Evolutionary conservation across 495 filamentous ascomycete species (phyloP), one percentile per base, ranked within the genome.

Genomic region (Parathielavia hyrcaniae): DNA sequence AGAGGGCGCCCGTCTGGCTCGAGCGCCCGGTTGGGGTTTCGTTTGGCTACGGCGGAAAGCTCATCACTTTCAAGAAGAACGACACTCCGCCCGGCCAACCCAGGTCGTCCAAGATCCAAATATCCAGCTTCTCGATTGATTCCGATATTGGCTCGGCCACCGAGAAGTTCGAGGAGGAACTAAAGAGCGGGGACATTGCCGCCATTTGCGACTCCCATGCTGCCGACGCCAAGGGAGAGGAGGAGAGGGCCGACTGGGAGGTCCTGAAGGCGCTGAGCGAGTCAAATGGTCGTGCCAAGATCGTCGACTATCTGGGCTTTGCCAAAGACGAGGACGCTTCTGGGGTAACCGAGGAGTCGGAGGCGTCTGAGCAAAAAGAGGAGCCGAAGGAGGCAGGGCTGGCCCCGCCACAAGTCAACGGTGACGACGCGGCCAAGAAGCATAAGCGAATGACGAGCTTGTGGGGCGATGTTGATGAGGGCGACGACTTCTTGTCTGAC

Each of bases 31-130:
- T 85, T 53, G 87, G 89, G 60, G 92, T 86, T 20, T 89, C 91
- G 0, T 99, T 99, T 73, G 93, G 91, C 5, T 99, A 97, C 71
- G 93, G 93, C 50, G 93, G 93, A 34, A 93, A 96, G 73, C 77
- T 99, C 1, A 82, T 97, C 20, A 88, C 83, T 47, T 86, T 97
- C 62, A 81, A 80, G 41, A 71, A 77, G 47, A 69, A 71, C 52
- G 77, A 85, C 57, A 65, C 75, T 4, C 79, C 82, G 20, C 71
- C 81, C 60, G 83, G 79, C 14, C 80, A 86, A 39, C 72, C 76
- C 5, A 76, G 84, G 54, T 82, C 81, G 12, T 96, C 91, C 2
- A 90, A 83, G 67, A 79, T 97, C 49, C 83, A 81, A 64, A 91
- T 99, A 52, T 89, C 86, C 0, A 81, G 81, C 13, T 96, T 96